These are phyloP conservation scores for Didymella pomorum DNA, from an alignment of 2,329 filamentous ascomycete species.

Conservation along the genomic window DNA sequence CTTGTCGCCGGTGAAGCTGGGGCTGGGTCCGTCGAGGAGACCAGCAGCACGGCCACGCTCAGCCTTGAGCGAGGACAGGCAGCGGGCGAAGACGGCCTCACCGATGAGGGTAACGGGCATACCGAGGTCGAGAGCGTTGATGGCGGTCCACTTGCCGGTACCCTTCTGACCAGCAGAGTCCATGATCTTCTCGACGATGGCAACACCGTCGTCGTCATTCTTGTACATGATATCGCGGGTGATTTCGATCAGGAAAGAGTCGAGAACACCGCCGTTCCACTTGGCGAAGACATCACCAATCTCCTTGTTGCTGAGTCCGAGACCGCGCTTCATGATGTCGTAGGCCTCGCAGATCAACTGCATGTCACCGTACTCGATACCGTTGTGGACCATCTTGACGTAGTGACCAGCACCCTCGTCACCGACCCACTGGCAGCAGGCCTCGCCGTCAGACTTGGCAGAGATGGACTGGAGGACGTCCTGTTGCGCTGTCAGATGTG, in stretches of 20 bases:
- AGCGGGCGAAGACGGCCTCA: constrained; percentile 94
- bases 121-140: constrained; percentile 97
- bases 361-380: constrained; percentile 99
- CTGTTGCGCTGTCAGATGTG: constrained; percentile 46
- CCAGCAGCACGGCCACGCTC: constrained; percentile 85
- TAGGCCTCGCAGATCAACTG: constrained; percentile 99
- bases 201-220: constrained; percentile 90
- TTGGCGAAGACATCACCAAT: constrained; percentile 92
- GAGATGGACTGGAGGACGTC: constrained; percentile 98
- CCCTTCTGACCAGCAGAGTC: constrained; percentile 99
- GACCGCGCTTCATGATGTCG: constrained; percentile 99
- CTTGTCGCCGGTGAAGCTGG: constrained; percentile 88
- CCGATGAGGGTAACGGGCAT: constrained; percentile 99
- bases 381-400: constrained; percentile 99
- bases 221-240: constrained; percentile 98
- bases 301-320: constrained; percentile 88
- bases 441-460: constrained; percentile 95
- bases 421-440: constrained; percentile 99
- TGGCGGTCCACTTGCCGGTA: constrained; percentile 99
- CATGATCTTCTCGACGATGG: constrained; percentile 98
- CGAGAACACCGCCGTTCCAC: constrained; percentile 98
- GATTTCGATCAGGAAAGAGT: constrained; percentile 98
- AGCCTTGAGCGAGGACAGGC: constrained; percentile 91
- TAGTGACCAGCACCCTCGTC: constrained; percentile 99
- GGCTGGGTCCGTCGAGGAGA: constrained; percentile 79